Evolutionary conservation across 2,329 filamentous ascomycete genomes (phyloP), one percentile per base, ranked within the genome.

Genomic region (Colletotrichum neosansevieriae): DNA sequence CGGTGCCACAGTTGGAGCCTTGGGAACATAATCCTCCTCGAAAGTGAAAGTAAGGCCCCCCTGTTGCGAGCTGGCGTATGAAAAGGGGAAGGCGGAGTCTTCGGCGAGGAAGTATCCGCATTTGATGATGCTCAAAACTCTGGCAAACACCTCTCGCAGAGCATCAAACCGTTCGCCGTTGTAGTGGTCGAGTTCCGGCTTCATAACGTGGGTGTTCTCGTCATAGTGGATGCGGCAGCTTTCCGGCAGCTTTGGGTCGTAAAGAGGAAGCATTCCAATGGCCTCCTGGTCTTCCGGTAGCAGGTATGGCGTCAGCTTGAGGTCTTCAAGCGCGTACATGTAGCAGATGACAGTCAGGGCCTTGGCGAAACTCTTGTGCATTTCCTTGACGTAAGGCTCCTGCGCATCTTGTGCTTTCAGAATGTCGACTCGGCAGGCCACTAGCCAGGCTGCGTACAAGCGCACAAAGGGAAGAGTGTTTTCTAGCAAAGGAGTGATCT

Each of bases 391-490:
- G 50, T 83, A 77, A 5, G 80, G 78, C 45, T 82, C 82, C 34
- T 87, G 78, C 50, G 82, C 80, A 34, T 81, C 77, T 54, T 80
- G 77, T 62, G 82, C 84, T n/a, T 77, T 75, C 66, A 84, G 79
- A 6, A 87, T 73, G 66, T 87, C 84, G 10, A 76, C 73, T 32
- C 82, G 79, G 53, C 80, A 81, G 15, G 81, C 79, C 60, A 82
- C 83, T 2, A 88, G 78, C 86, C 86, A 89, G 51, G 85, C 81
- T 64, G 84, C 77, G 70, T 85, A 88, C 24, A 87, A 74, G n/a
- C 86, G 84, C 58, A 87, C 75, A 13, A 87, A 78, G 1, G 85
- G 84, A 4, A 89, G 74, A n/a, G 84, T 76, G n/a, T 77, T 81
- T 65, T 79, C 79, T 13, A 84, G 73, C 6, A 77, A 72, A 9